Evolutionary conservation across 331 rosid species (phyloP).

Genomic region (Quercus tomentella): DNA sequence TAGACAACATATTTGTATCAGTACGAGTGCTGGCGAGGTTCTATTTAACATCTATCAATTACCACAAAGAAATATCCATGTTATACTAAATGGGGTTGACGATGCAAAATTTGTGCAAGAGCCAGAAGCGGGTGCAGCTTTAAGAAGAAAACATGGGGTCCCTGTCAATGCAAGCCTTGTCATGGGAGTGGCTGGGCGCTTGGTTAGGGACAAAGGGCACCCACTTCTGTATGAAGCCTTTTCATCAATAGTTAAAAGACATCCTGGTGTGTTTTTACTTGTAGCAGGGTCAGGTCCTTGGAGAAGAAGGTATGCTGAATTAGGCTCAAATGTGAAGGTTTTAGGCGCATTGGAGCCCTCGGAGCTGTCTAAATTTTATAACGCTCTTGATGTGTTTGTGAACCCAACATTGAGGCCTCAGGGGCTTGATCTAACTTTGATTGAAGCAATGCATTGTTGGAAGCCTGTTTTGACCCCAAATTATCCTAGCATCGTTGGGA

Average conservation of each 20-base stretch:
- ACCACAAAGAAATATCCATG: slow-evolving; percentile 24
- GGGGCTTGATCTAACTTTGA: slow-evolving; percentile 36
- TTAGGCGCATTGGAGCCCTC: slow-evolving; percentile 22
- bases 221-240: slow-evolving; percentile 25
- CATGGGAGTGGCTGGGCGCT: slow-evolving; percentile 34
- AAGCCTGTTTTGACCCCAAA: slow-evolving; percentile 22
- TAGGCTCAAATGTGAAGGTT: slow-evolving; percentile 25
- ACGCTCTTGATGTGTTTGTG: slow-evolving; percentile 27
- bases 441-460: slow-evolving; percentile 32
- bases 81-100: slow-evolving; percentile 31
- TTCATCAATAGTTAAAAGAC: slow-evolving; percentile 15
- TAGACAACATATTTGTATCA: slow-evolving; percentile 20
- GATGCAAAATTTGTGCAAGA: slow-evolving; percentile 21
- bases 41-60: slow-evolving; percentile 23
- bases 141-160: slow-evolving; percentile 12
- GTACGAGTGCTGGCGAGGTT: slow-evolving; percentile 24
- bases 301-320: slow-evolving; percentile 25
- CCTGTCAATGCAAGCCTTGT: slow-evolving; percentile 21
- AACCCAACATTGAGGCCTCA: slow-evolving; percentile 32
- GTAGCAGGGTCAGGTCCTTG: slow-evolving; percentile 34
- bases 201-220: slow-evolving; percentile 31
- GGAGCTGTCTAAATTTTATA: slow-evolving; percentile 18
- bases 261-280: slow-evolving; percentile 10
- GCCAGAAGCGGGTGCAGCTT: slow-evolving; percentile 12
- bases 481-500: slow-evolving; percentile 34